phyloP scores from a whole-genome alignment of 228 moss, liverwort and hornwort species.

The Sphagnum magellanicum region DNA sequence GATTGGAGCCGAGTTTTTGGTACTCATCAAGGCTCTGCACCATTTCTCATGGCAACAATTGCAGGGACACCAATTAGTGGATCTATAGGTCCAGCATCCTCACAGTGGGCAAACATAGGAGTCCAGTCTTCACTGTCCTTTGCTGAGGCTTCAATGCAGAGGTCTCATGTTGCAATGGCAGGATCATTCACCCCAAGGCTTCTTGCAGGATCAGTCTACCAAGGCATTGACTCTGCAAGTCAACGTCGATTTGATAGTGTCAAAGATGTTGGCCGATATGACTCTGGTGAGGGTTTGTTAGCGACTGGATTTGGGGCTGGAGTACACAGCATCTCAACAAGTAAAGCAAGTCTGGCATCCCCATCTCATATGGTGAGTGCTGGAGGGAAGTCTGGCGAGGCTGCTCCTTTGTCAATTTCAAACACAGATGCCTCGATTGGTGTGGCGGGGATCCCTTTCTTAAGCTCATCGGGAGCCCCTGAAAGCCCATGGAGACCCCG shows the following conservation, averaged over 20 bases:
- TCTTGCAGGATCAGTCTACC: constrained; percentile 39
- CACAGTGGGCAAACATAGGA: constrained; percentile 47
- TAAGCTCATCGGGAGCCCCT: constrained; percentile 16
- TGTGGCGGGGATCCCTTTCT: constrained; percentile 19
- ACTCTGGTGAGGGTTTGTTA: constrained; percentile 7
- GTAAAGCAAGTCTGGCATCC: constrained; percentile 7
- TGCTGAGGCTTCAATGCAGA: constrained; percentile 35
- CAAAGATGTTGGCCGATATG: constrained; percentile 26
- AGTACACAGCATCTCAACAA: not conserved
- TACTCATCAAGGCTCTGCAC: constrained; percentile 52
- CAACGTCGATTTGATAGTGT: constrained; percentile 23
- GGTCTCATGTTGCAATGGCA: not conserved
- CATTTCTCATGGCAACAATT: constrained; percentile 63
- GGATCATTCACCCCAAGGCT: constrained; percentile 18
- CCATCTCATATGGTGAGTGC: constrained; percentile 4
- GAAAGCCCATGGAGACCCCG: constrained; percentile 44
- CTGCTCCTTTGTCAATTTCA: not conserved
- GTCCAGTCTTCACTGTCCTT: constrained; percentile 15
- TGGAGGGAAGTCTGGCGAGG: not conserved
- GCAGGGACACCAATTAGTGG: constrained; percentile 64
- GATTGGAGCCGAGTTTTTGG: constrained; percentile 96
- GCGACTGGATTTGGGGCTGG: constrained; percentile 7
- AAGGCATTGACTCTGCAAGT: constrained; percentile 14
- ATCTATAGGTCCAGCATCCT: constrained; percentile 56
- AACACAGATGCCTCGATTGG: not conserved